Evolutionary conservation across 1,284 basidiomycete species (phyloP), one percentile per base, ranked within the genome.

Genomic region (Ustilago trichophora): DNA sequence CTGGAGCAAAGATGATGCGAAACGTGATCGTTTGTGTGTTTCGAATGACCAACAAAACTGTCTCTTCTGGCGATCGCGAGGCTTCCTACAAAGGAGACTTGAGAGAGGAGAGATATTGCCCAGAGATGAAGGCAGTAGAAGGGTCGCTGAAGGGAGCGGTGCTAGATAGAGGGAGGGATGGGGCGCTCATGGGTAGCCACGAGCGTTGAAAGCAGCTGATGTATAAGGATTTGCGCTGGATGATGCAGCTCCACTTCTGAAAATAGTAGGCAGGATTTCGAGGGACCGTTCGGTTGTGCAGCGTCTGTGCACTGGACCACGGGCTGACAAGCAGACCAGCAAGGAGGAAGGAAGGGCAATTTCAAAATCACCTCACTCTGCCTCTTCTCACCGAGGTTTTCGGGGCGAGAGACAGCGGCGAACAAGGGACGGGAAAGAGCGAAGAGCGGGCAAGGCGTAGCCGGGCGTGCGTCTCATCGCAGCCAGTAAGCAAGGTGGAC

Each of bases 261-360:
- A 46, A 53, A 53, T 45, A 41, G 43, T 29, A 26, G 31, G 15
- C 51, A 37, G 31, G 29, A 34, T 46, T 45, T 46, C 42, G 51
- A 27, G 51, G 43, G 36, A n/a, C 25, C 31, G 19, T 44, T 32
- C 27, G 41, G 27, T 9, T 43, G 27, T 43, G 16, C 11, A 29
- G n/a, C n/a, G n/a, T n/a, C n/a, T n/a, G n/a, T n/a, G n/a, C n/a
- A n/a, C n/a, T n/a, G n/a, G n/a, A n/a, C n/a, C n/a, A n/a, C n/a
- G n/a, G n/a, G n/a, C n/a, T 29, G 27, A 29, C 27, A 29, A 7
- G 27, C 27, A n/a, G n/a, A n/a, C n/a, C n/a, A n/a, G n/a, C n/a
- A n/a, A n/a, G 8, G 15, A 35, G 33, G 33, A 29, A 35, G 16
- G n/a, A 15, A 18, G 33, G 36, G 3, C 11, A 38, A 22, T n/a